A percentile compares a stretch with the other conserved stretches of the same genome.
phyloP scores from a whole-genome alignment of 768 basidiomycete species.

The Russula virescens region DNA sequence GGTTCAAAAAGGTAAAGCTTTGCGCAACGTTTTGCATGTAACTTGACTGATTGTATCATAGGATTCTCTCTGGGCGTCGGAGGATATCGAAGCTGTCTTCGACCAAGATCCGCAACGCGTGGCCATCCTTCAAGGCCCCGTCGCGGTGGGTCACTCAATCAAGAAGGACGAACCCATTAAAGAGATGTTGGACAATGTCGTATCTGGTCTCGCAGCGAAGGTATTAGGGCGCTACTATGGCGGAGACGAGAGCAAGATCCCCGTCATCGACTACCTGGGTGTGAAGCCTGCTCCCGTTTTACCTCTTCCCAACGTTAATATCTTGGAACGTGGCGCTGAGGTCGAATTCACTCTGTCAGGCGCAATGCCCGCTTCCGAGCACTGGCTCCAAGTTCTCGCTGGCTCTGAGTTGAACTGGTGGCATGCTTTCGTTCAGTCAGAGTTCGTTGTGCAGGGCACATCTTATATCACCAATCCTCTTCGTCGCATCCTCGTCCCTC shows the following conservation, averaged over 20 bases:
- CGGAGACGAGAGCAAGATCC: slow-evolving; percentile 70
- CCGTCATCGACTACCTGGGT: slow-evolving; percentile 80
- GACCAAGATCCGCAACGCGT: slow-evolving; percentile 99
- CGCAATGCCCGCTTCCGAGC: slow-evolving; percentile 49
- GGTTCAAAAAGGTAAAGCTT: slow-evolving; percentile 92
- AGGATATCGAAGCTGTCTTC: slow-evolving; percentile 98
- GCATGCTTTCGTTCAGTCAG: slow-evolving; percentile 73
- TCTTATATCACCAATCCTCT: slow-evolving; percentile 87
- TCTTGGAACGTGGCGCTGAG: slow-evolving; percentile 38
- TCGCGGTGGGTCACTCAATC: slow-evolving; percentile 83
- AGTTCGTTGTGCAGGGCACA: slow-evolving; percentile 80
- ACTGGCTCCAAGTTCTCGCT: slow-evolving; percentile 82
- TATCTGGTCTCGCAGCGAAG: slow-evolving; percentile 66
- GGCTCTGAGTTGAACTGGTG: slow-evolving; percentile 84
- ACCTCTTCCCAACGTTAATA: slow-evolving; percentile 39
- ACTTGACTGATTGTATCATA: slow-evolving; percentile 31
- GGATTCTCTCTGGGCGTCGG: slow-evolving; percentile 97
- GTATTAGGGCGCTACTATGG: slow-evolving; percentile 73
- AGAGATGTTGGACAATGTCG: slow-evolving; percentile 86
- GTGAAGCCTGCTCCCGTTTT: slow-evolving; percentile 40
- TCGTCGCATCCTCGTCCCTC: slow-evolving; percentile 79
- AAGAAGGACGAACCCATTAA: slow-evolving; percentile 93
- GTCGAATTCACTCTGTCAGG: slow-evolving; percentile 48
- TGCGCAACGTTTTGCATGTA: not conserved
- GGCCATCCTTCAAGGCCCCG: slow-evolving; percentile 94